Conservation (phyloP, 2,329 filamentous ascomycete genomes). For the Lecanoromycetidae sp. region DNA sequence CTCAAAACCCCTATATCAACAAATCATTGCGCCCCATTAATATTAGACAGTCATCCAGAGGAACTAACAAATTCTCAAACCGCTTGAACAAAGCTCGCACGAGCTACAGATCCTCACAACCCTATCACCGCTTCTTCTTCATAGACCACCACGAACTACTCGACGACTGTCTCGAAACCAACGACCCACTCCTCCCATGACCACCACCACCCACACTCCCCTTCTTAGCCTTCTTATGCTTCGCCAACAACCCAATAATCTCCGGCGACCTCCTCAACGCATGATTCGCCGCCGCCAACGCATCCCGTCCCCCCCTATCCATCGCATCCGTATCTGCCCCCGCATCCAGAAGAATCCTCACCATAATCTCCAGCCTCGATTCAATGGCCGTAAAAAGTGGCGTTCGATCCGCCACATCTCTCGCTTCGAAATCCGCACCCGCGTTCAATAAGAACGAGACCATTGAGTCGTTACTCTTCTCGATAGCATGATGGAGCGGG, state of each 20-base stretch:
- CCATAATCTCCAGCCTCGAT: slow-evolving; percentile 12
- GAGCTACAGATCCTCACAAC: too few species aligned
- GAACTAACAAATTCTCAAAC: too few species aligned
- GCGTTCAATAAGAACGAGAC: slow-evolving; percentile 12
- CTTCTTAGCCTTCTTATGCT: slow-evolving; percentile 7
- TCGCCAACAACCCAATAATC: slow-evolving; percentile 11
- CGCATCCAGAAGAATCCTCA: slow-evolving; percentile 14
- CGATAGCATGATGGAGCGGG: slow-evolving; percentile 15
- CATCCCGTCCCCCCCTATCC: slow-evolving; percentile 10
- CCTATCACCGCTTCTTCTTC: background rate
- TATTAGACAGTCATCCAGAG: background rate
- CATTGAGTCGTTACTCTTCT: slow-evolving; percentile 10
- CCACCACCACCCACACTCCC: background rate
- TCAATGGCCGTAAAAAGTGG: slow-evolving; percentile 18
- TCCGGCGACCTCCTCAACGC: slow-evolving; percentile 13
- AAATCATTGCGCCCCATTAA: too few species aligned
- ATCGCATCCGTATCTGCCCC: slow-evolving; percentile 16
- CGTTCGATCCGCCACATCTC: slow-evolving; percentile 12
- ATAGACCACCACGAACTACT: background rate
- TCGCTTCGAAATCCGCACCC: slow-evolving; percentile 11
- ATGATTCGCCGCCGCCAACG: slow-evolving; percentile 10
- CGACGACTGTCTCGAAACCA: background rate
- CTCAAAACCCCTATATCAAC: too few species aligned
- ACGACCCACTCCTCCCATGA: background rate
- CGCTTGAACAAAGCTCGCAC: too few species aligned